phyloP scores from a whole-genome alignment of 345 rosid genomes.

The Bruguiera gymnorhiza region DNA sequence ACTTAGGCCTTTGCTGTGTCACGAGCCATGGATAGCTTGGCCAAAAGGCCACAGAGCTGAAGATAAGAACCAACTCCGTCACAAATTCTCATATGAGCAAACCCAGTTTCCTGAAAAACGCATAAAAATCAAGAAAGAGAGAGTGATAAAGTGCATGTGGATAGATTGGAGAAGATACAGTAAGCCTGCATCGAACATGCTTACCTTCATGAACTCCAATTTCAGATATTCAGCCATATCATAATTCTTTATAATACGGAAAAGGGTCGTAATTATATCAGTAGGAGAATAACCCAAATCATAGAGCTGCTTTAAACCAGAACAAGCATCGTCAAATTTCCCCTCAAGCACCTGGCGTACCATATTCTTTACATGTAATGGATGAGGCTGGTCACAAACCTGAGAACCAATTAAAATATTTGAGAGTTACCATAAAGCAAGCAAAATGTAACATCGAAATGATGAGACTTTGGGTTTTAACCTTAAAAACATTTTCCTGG shows the following conservation, averaged over 20 bases:
- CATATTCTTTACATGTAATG: slow-evolving; percentile 89
- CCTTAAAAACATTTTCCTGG: slow-evolving; percentile 98
- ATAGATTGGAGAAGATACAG: neutral
- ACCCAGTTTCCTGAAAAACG: slow-evolving; percentile 76
- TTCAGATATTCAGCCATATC: slow-evolving; percentile 94
- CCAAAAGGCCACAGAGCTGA: slow-evolving; percentile 88
- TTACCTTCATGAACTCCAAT: slow-evolving; percentile 94
- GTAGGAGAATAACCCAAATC: slow-evolving; percentile 95
- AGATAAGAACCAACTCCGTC: slow-evolving; percentile 98
- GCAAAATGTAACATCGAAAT: neutral
- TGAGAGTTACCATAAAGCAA: neutral
- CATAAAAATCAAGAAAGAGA: slow-evolving; percentile 1
- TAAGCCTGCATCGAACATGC: neutral
- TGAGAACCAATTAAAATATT: slow-evolving; percentile 21
- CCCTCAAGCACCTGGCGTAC: slow-evolving; percentile 78
- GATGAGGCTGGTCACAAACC: slow-evolving; percentile 99
- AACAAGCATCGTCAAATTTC: slow-evolving; percentile 83
- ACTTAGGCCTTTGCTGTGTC: slow-evolving; percentile 71
- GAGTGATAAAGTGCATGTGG: neutral
- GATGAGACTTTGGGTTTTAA: slow-evolving; percentile 17
- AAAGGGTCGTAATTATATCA: slow-evolving; percentile 90
- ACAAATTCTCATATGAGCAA: slow-evolving; percentile 94
- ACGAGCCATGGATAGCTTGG: slow-evolving; percentile 71
- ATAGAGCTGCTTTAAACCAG: slow-evolving; percentile 82
- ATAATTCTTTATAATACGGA: slow-evolving; percentile 81